phyloP scores from a whole-genome alignment of 352 stramenopile genomes.

The Phytophthora aleatoria region DNA sequence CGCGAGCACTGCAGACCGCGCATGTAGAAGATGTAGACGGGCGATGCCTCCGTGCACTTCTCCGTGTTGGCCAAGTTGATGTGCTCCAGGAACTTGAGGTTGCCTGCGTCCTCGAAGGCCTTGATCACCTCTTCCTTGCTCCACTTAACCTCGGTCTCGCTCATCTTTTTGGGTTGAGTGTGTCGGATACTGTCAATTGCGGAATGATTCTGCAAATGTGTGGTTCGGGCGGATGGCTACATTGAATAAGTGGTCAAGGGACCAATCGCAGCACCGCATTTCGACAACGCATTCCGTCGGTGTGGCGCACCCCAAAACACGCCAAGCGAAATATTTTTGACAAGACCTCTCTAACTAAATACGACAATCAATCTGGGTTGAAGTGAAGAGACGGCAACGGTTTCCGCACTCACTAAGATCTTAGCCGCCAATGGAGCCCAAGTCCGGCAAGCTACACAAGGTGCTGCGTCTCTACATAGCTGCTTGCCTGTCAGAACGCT shows the following conservation, averaged over 20 bases:
- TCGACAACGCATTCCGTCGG: conserved; percentile 22
- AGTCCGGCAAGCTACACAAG: conserved; percentile 74
- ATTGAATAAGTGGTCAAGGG: not conserved
- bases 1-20: conserved; percentile 64
- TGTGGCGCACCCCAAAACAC: conserved; percentile 18
- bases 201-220: conserved; percentile 28
- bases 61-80: conserved; percentile 71
- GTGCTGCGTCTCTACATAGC: conserved; percentile 16
- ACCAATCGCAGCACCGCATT: conserved; percentile 11
- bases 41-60: conserved; percentile 51
- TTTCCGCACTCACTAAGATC: conserved; percentile 18
- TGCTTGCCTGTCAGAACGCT: not conserved
- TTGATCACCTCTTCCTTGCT: conserved; percentile 55
- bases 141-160: conserved; percentile 36
- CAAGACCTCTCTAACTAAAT: not conserved
- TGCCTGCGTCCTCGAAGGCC: conserved; percentile 55
- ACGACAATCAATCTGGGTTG: conserved; percentile 11
- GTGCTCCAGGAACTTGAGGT: conserved; percentile 77
- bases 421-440: conserved; percentile 43
- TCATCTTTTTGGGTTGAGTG: conserved; percentile 29
- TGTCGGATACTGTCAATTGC: conserved; percentile 7
- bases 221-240: conserved; percentile 27
- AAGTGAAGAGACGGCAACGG: conserved; percentile 17
- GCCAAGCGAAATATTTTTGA: conserved; percentile 9
- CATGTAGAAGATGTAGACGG: conserved; percentile 68